These are phyloP conservation scores for Coemansia umbellata DNA, from an alignment of 192 early-diverging fungal species.

Conservation along the genomic window DNA sequence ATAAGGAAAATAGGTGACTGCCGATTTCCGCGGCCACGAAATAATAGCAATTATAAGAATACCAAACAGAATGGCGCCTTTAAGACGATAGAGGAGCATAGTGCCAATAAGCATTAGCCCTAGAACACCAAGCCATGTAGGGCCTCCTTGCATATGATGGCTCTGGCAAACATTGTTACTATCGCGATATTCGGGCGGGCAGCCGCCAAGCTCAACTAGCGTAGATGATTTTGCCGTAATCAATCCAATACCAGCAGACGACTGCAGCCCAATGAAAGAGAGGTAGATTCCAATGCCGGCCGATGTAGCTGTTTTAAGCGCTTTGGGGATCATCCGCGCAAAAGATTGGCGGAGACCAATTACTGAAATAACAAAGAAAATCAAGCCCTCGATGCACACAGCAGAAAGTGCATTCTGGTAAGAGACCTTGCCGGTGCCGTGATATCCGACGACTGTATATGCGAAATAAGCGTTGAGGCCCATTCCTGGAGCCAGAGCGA, in stretches of 20 bases:
- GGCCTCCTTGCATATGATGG: conserved; percentile 60
- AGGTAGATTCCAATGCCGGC: conserved; percentile 77
- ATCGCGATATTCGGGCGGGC: conserved; percentile 55
- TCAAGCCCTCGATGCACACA: conserved; percentile 77
- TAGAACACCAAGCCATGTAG: conserved; percentile 67
- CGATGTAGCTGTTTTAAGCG: conserved; percentile 70
- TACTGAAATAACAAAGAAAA: conserved; percentile 72
- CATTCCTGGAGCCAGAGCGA: conserved; percentile 81
- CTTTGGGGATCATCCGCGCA: conserved; percentile 65
- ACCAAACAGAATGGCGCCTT: conserved; percentile 68
- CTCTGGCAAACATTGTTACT: conserved; percentile 56
- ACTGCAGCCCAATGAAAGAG: conserved; percentile 74
- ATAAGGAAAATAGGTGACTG: conserved; percentile 75
- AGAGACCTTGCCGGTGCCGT: conserved; percentile 70
- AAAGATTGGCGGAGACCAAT: conserved; percentile 79
- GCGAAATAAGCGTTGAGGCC: conserved; percentile 82
- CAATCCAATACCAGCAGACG: conserved; percentile 76
- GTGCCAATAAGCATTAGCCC: conserved; percentile 69
- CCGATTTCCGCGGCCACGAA: conserved; percentile 67
- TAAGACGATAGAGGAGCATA: conserved; percentile 60
- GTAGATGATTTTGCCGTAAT: conserved; percentile 61
- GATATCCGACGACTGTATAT: conserved; percentile 79
- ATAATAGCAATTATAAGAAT: conserved; percentile 67
- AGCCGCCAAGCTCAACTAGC: conserved; percentile 69
- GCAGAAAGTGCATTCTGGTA: conserved; percentile 68